These are phyloP conservation scores for Omphalea diandra DNA, from an alignment of 441 rosid species.

Conservation along the genomic window DNA sequence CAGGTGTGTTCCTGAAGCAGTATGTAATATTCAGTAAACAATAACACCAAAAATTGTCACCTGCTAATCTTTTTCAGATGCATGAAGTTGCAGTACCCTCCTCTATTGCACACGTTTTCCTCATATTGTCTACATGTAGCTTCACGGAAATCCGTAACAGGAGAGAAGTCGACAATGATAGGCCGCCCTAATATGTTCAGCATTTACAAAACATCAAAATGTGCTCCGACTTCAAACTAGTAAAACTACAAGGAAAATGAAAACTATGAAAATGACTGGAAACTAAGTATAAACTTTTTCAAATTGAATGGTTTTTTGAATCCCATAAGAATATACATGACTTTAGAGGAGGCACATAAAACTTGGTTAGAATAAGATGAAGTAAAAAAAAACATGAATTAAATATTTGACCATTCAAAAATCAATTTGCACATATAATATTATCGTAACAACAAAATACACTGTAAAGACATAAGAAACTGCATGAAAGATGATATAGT, in stretches of 20 bases:
- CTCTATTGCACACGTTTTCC: constrained; percentile 74
- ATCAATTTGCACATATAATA: background rate
- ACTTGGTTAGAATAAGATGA: background rate
- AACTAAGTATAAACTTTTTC: background rate
- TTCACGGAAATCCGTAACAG: constrained; percentile 83
- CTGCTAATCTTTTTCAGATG: constrained; percentile 62
- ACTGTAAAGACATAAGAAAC: background rate
- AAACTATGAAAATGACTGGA: background rate
- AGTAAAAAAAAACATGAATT: background rate
- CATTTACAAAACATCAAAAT: constrained; percentile 11
- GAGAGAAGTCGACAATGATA: constrained; percentile 76
- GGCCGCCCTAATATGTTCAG: constrained; percentile 52
- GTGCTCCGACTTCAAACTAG: background rate
- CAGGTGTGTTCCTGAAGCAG: background rate
- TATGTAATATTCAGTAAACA: background rate
- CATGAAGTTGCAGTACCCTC: constrained; percentile 71
- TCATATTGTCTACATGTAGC: constrained; percentile 86
- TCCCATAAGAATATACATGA: background rate
- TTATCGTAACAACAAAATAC: background rate
- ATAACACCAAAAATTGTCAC: constrained; percentile 17
- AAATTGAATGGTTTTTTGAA: background rate
- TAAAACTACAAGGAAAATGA: background rate
- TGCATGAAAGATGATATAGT: background rate
- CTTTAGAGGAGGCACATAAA: background rate
- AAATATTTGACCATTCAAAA: background rate